A percentile compares a stretch with the other conserved stretches of the same genome.
Evolutionary conservation across 23 red algal genomes (phyloP).

Genomic region (Chondrus crispus): DNA sequence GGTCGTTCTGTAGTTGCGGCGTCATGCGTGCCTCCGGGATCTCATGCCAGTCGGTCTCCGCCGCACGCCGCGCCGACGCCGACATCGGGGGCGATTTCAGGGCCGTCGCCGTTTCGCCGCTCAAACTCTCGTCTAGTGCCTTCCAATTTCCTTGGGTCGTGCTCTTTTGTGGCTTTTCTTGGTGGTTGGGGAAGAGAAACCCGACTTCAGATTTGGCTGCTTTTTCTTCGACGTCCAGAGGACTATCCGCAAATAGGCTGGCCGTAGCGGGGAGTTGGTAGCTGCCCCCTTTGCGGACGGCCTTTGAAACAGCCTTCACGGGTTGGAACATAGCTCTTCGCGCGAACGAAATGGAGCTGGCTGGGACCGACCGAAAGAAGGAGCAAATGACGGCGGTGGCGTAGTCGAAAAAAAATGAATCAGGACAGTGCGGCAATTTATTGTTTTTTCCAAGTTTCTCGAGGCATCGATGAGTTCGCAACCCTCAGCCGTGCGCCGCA

Average conservation of each 20-base stretch:
- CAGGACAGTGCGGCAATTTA: too few species aligned
- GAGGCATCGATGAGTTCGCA: too few species aligned
- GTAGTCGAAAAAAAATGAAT: too few species aligned
- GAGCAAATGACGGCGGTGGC: too few species aligned
- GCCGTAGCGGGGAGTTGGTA: background rate
- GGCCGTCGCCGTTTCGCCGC: background rate
- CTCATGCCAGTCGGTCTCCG: slow-evolving; percentile 48
- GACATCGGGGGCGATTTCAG: background rate
- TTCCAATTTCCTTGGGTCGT: background rate
- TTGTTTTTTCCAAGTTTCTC: too few species aligned
- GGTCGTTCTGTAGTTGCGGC: slow-evolving; percentile 32
- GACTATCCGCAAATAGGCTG: background rate
- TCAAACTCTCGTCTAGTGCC: background rate
- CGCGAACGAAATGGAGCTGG: too few species aligned
- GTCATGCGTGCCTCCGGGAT: slow-evolving; percentile 55
- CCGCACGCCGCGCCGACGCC: background rate
- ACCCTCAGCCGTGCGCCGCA: too few species aligned
- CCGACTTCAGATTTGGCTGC: background rate
- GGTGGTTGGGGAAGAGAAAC: background rate
- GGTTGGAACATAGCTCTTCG: too few species aligned
- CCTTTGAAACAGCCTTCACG: background rate
- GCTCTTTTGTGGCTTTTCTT: background rate
- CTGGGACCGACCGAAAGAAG: too few species aligned
- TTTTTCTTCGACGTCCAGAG: background rate
- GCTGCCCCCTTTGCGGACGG: background rate